Evolutionary conservation across 345 rosid genomes (phyloP), one percentile per base, ranked within the genome.

Genomic region (Murraya koenigii): DNA sequence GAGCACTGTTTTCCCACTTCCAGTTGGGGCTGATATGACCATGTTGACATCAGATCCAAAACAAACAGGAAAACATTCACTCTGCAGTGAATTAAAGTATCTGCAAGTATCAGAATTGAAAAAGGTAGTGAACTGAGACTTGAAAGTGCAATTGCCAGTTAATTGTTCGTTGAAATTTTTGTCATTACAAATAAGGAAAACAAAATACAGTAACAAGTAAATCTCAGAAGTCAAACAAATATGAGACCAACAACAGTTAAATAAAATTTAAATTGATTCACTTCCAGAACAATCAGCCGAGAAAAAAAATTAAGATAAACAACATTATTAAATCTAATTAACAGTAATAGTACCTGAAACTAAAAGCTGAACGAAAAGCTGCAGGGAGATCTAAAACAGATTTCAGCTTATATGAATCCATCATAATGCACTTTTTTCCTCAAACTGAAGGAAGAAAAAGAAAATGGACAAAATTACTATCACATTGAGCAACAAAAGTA

Each of bases 11-110:
- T 96, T 94, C 68, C 98, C 98, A 77, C 99, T 96, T 69, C 99
- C 99, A 59, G 99, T 94, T 4, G 99, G 98, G n/a, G 99, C 99
- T 3, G 98, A 94, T 60, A 96, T 80, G 69, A 94, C 95, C 98
- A 96, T 96, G 87, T 92, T 94, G 80, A 86, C 83, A 77, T 94
- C 95, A 32, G 95, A 91, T 49, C 89, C 86, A 82, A 89, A 96
- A 79, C 98, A 96, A 8, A 85, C 78, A 28, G 97, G 95, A 80
- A 91, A 96, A 69, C 99, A 96, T 82, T 96, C 99, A 65, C 97
- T 96, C 85, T 96, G 99, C 82, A 96, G 83, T 22, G 97, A 91
- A 83, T 96, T 96, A 63, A 96, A 94, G 87, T 94, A 96, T 84
- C 98, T 96, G 84, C 82, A 77, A 69, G 30, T 23, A 55, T 64